Conservation (phyloP, 257 asterid genomes). For the Nicotiana benthamiana region DNA sequence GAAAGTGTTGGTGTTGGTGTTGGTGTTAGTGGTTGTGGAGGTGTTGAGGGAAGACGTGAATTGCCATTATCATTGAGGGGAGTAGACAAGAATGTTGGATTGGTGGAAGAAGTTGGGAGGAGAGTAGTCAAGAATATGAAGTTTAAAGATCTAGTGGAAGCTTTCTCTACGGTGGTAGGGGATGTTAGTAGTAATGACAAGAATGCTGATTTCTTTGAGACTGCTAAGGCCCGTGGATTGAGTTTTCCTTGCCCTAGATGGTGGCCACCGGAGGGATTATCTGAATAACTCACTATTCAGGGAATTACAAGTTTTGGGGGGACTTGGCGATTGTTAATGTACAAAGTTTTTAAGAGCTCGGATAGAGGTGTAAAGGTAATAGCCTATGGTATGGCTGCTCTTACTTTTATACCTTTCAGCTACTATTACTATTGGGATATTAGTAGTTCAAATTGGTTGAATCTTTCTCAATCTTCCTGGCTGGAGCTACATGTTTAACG, state of each 20-base stretch:
- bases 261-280: conserved; percentile 29
- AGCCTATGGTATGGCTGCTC: neutral
- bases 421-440: neutral
- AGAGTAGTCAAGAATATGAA: neutral
- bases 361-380: neutral
- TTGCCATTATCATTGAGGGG: conserved; percentile 24
- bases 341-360: neutral
- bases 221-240: conserved; percentile 29
- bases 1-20: neutral
- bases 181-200: neutral
- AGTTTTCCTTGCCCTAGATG: conserved; percentile 32
- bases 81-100: conserved; percentile 11
- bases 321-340: neutral
- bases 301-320: neutral
- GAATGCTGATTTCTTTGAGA: conserved; percentile 22
- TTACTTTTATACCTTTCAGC: neutral
- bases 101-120: neutral
- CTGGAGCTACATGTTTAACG: neutral
- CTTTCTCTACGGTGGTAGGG: conserved; percentile 9
- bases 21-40: neutral
- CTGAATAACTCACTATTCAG: neutral
- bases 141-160: neutral
- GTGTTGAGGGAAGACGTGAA: conserved; percentile 14
- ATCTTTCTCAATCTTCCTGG: neutral
- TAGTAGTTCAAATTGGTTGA: neutral